A percentile compares a stretch with the other conserved stretches of the same genome.
These are phyloP conservation scores for Parsonsia alboflavescens DNA, from an alignment of 257 asterid genomes.

Conservation along the genomic window DNA sequence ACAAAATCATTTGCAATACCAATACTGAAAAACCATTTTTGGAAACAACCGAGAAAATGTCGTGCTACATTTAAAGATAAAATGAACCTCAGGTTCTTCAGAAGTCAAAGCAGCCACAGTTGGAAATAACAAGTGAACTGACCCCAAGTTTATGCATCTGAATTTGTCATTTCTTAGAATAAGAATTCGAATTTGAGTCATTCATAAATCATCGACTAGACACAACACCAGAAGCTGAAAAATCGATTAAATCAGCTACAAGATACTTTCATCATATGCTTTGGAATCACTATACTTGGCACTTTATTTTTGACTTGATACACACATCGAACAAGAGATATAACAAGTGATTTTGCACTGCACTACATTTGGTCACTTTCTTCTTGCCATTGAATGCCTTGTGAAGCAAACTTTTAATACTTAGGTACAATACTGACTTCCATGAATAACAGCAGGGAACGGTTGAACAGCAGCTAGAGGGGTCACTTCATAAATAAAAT, in stretches of 20 bases:
- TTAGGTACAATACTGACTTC: conserved; percentile 32
- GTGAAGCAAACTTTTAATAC: not conserved
- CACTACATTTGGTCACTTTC: not conserved
- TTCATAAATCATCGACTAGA: no score
- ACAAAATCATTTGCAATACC: no score
- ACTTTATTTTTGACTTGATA: not conserved
- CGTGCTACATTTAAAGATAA: no score
- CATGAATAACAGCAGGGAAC: conserved; percentile 44
- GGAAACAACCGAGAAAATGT: no score
- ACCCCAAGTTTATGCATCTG: no score
- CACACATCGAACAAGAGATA: not conserved
- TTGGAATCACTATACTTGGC: not conserved
- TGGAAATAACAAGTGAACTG: no score
- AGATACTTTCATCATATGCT: not conserved
- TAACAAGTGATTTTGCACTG: not conserved
- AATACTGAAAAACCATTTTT: no score
- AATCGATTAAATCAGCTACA: not conserved
- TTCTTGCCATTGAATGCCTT: not conserved
- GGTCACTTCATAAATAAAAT: conserved; percentile 86
- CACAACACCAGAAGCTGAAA: no score
- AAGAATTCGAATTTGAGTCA: no score
- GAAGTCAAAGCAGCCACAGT: no score
- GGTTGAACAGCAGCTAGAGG: conserved; percentile 90
- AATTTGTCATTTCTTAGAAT: no score
- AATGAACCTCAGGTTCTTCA: no score